A percentile compares a stretch with the other conserved stretches of the same genome.
These are phyloP conservation scores for Venustampulla echinocandica DNA, from an alignment of 495 filamentous ascomycete genomes.

Conservation along the genomic window DNA sequence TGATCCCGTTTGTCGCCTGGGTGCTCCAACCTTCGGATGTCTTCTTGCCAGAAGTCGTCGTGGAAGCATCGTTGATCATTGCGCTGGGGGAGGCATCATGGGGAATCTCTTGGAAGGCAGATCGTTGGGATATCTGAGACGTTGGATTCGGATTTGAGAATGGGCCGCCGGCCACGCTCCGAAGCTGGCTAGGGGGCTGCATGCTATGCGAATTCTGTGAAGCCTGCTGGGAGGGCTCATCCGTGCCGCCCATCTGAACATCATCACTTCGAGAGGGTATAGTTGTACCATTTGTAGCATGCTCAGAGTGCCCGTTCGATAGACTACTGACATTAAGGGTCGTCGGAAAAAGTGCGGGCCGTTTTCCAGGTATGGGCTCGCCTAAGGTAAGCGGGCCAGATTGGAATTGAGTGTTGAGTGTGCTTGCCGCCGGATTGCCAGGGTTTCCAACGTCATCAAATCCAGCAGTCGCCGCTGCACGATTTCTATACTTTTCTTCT, in stretches of 20 bases:
- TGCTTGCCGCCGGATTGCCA: constrained; percentile 8
- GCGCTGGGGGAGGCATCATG: constrained; percentile 67
- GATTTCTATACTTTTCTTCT: constrained; percentile 50
- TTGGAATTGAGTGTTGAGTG: constrained; percentile 7
- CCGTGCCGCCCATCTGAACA: constrained; percentile 48
- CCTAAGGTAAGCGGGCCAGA: constrained; percentile 53
- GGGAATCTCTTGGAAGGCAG: constrained; percentile 64
- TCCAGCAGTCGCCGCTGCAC: constrained; percentile 37
- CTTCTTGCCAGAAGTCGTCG: constrained; percentile 74
- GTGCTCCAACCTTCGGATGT: constrained; percentile 49
- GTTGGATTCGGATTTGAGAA: constrained; percentile 18
- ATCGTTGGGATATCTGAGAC: constrained; percentile 54
- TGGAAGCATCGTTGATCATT: constrained; percentile 78
- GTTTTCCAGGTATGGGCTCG: constrained; percentile 42
- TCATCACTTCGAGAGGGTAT: constrained; percentile 48
- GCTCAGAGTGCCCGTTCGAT: constrained; percentile 40
- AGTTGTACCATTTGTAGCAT: constrained; percentile 56
- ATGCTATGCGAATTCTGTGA: constrained; percentile 25
- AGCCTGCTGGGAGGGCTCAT: constrained; percentile 42
- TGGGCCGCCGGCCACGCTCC: constrained; percentile 23
- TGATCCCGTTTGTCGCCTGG: constrained; percentile 52
- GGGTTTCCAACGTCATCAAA: constrained; percentile 10
- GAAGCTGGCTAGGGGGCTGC: constrained; percentile 14
- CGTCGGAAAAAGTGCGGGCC: constrained; percentile 15
- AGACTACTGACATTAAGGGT: constrained; percentile 35